phyloP scores from a whole-genome alignment of 495 filamentous ascomycete species.

The Chaetomium fimeti region DNA sequence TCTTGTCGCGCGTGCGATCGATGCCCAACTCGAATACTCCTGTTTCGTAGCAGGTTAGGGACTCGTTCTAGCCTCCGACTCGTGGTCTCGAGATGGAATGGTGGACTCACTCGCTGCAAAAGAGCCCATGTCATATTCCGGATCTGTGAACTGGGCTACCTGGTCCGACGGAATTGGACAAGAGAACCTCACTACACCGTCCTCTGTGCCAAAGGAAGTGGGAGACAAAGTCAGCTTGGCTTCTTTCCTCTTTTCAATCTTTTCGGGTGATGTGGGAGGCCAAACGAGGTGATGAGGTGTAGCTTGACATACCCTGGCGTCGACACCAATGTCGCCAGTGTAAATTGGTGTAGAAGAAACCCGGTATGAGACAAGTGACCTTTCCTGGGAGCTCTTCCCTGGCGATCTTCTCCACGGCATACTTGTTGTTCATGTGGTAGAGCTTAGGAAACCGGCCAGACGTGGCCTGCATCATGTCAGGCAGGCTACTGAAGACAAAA shows the following conservation, averaged over 20 bases:
- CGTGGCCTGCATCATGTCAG: conserved; percentile 9
- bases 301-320: conserved; percentile 5
- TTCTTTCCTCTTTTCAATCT: background rate
- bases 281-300: conserved; percentile 1
- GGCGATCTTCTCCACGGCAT: conserved; percentile 3
- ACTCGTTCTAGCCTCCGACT: background rate
- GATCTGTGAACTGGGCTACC: background rate
- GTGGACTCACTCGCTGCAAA: conserved; percentile 2
- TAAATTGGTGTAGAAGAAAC: conserved; percentile 6
- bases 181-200: background rate
- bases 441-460: conserved; percentile 4
- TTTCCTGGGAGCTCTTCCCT: conserved; percentile 8
- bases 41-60: background rate
- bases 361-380: conserved; percentile 8
- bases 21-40: conserved; percentile 4
- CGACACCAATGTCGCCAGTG: conserved; percentile 2
- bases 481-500: conserved; percentile 3
- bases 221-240: background rate
- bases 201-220: background rate
- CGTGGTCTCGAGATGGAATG: background rate
- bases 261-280: background rate
- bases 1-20: conserved; percentile 6
- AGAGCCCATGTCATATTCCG: conserved; percentile 3
- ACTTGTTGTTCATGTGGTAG: conserved; percentile 5
- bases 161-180: conserved; percentile 2